These are phyloP conservation scores for Diddensiella caesifluorescens DNA, from an alignment of 805 yeast genomes.

Conservation along the genomic window DNA sequence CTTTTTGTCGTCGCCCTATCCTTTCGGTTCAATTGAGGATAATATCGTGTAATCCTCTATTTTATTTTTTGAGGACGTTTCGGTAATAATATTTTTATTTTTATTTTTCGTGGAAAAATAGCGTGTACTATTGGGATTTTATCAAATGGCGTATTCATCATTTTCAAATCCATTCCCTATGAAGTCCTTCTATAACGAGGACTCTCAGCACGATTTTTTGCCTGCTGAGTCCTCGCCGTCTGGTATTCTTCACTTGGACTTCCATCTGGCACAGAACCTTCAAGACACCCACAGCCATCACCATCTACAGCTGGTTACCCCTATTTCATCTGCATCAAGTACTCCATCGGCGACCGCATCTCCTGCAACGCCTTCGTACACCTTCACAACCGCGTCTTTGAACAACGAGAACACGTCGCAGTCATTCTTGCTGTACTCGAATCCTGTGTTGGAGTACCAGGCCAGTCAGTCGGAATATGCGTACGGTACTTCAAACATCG, in stretches of 20 bases:
- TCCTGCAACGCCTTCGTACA: slow-evolving; percentile 18
- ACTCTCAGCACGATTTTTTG: not conserved
- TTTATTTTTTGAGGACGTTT: not conserved
- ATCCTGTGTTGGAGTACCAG: no score
- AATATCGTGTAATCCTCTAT: not conserved
- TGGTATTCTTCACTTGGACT: not conserved
- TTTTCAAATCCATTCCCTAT: not conserved
- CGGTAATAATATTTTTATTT: not conserved
- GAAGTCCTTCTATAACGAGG: not conserved
- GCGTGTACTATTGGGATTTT: no score
- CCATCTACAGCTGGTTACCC: slow-evolving; percentile 2
- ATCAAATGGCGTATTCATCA: slow-evolving; percentile 1
- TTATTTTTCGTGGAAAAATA: not conserved
- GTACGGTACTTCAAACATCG: no score
- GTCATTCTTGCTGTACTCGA: not conserved
- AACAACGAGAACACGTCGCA: not conserved
- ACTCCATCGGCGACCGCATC: slow-evolving; percentile 13
- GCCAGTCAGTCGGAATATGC: no score
- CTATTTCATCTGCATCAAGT: slow-evolving; percentile 4
- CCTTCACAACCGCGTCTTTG: not conserved
- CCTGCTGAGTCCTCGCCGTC: not conserved
- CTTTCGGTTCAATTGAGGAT: not conserved
- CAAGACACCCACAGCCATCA: not conserved
- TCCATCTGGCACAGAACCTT: not conserved
- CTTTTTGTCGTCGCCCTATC: not conserved